Conservation (phyloP, 805 yeast species). For the Metschnikowia santaceciliae region DNA sequence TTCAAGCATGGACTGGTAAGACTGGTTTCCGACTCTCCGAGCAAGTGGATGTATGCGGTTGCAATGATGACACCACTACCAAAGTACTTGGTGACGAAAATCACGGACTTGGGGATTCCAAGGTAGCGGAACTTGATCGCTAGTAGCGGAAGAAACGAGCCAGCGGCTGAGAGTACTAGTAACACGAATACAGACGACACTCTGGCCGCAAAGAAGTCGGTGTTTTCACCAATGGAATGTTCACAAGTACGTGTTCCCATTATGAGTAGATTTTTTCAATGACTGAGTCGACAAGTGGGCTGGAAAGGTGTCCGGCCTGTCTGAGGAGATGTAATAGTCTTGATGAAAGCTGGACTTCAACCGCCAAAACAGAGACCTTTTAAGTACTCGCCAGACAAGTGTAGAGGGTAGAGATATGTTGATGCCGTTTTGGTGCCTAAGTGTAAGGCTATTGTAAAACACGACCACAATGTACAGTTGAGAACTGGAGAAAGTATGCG, state of each 20-base stretch:
- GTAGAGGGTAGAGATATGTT: background rate
- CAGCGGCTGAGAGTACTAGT: conserved; percentile 27
- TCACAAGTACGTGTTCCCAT: conserved; percentile 3
- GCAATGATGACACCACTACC: conserved; percentile 37
- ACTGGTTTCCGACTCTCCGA: conserved; percentile 28
- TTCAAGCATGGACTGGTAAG: conserved; percentile 27
- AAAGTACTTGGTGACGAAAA: conserved; percentile 27
- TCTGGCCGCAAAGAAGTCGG: conserved; percentile 22
- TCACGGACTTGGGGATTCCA: conserved; percentile 24
- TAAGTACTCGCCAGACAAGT: background rate
- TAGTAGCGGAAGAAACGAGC: conserved; percentile 29
- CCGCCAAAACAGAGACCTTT: background rate
- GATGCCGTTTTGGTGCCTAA: background rate
- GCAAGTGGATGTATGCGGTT: conserved; percentile 33
- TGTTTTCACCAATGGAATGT: background rate
- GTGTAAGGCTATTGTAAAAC: background rate
- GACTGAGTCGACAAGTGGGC: background rate
- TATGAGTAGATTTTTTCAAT: background rate
- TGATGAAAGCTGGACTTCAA: too few species aligned
- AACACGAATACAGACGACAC: conserved; percentile 30
- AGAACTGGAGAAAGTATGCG: background rate
- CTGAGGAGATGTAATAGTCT: too few species aligned
- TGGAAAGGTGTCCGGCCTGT: background rate
- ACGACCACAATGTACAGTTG: background rate
- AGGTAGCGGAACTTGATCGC: conserved; percentile 20